Percentiles rank a stretch among this genome's conserved stretches.
phyloP scores from a whole-genome alignment of 2,329 filamentous ascomycete species.

The Exophiala spinifera region DNA sequence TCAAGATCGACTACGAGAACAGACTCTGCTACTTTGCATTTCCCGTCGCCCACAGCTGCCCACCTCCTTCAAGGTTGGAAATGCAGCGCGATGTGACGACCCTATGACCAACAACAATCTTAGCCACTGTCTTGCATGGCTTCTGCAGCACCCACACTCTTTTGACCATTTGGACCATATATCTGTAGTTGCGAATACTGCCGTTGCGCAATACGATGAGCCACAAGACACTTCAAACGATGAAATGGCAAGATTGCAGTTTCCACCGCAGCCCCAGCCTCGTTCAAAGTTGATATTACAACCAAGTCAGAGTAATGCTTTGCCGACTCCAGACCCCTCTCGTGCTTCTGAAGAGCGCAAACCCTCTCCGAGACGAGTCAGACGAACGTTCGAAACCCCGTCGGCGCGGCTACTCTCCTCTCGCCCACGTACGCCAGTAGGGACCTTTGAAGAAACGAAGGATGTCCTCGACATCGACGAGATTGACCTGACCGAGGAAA shows the following conservation, averaged over 20 bases:
- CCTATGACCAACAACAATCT: conserved; percentile 51
- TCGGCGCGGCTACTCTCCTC: conserved; percentile 22
- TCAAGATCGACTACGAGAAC: background rate
- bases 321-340: conserved; percentile 26
- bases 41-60: background rate
- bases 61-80: background rate
- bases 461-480: conserved; percentile 40
- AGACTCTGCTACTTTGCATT: background rate
- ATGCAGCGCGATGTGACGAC: conserved; percentile 24
- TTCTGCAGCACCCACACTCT: conserved; percentile 40
- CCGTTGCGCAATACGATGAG: conserved; percentile 14
- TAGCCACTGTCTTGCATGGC: conserved; percentile 45
- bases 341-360: conserved; percentile 14
- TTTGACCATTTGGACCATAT: conserved; percentile 26
- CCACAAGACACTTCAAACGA: conserved; percentile 7
- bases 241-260: conserved; percentile 46
- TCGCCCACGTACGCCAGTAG: conserved; percentile 11
- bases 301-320: conserved; percentile 5
- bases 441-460: conserved; percentile 20
- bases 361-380: conserved; percentile 4
- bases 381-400: conserved; percentile 15
- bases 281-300: conserved; percentile 39
- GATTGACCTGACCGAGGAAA: conserved; percentile 38
- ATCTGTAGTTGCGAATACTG: conserved; percentile 10
- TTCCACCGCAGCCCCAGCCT: conserved; percentile 39